Percentiles rank a stretch among this genome's conserved stretches.
phyloP scores from a whole-genome alignment of 805 yeast genomes.

The Candida quercuum region DNA sequence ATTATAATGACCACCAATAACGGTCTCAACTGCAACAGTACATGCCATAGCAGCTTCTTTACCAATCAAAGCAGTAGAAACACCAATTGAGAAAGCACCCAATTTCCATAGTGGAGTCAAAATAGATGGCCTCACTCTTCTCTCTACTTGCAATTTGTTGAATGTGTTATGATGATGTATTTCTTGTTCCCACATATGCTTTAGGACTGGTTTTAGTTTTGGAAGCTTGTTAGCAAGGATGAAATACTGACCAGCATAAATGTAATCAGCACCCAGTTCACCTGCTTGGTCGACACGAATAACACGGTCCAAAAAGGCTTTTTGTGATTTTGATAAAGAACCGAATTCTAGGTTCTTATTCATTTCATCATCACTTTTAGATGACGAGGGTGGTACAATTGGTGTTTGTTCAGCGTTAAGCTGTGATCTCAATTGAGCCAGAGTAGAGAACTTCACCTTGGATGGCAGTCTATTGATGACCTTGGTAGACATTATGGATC shows the following conservation, averaged over 20 bases:
- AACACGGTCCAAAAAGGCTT: constrained; percentile 64
- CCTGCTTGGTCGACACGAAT: constrained; percentile 98
- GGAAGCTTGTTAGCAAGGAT: constrained; percentile 71
- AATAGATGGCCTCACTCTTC: constrained; percentile 86
- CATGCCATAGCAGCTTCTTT: constrained; percentile 99
- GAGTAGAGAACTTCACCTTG: constrained; percentile 16
- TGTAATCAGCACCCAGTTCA: constrained; percentile 91
- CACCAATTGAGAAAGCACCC: constrained; percentile 86
- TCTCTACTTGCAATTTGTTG: constrained; percentile 64
- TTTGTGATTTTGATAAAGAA: constrained; percentile 44
- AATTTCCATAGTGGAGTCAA: constrained; percentile 90
- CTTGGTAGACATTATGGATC: not conserved
- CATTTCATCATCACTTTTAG: not conserved
- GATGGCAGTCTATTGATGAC: constrained; percentile 1
- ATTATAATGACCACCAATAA: constrained; percentile 94
- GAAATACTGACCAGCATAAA: constrained; percentile 84
- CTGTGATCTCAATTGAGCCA: constrained; percentile 17
- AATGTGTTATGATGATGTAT: constrained; percentile 85
- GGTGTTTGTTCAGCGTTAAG: constrained; percentile 4
- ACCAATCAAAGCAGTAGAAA: constrained; percentile 77
- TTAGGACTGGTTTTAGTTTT: constrained; percentile 68
- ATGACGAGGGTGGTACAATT: constrained; percentile 1
- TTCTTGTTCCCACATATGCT: constrained; percentile 99
- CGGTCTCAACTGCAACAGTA: constrained; percentile 97
- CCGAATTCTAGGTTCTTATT: constrained; percentile 1